These are phyloP conservation scores for Apiospora marii DNA, from an alignment of 2,329 filamentous ascomycete species.

Conservation along the genomic window DNA sequence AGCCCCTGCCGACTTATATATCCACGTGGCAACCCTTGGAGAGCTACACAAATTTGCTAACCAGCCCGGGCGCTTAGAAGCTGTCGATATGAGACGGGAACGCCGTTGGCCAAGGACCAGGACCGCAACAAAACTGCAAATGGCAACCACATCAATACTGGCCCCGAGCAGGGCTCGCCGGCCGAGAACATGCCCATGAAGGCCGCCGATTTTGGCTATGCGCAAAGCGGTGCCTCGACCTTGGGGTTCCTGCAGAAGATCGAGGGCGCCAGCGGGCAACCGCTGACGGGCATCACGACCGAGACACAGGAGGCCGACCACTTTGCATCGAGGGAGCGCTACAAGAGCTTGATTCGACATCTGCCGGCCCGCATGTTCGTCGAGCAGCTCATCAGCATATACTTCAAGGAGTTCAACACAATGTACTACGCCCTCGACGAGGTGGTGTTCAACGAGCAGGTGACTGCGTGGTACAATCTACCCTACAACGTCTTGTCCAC, in stretches of 20 bases:
- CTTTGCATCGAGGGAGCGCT: slow-evolving; percentile 60
- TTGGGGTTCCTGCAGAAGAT: slow-evolving; percentile 64
- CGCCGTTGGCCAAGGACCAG: slow-evolving; percentile 51
- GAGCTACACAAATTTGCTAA: background rate
- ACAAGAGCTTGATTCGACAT: slow-evolving; percentile 65
- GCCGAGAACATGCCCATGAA: slow-evolving; percentile 50
- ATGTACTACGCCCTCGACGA: slow-evolving; percentile 65
- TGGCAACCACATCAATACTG: slow-evolving; percentile 20
- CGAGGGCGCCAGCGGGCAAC: slow-evolving; percentile 51
- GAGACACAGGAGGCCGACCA: slow-evolving; percentile 44
- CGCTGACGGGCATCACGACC: slow-evolving; percentile 43
- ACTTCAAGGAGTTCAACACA: slow-evolving; percentile 66
- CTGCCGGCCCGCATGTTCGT: slow-evolving; percentile 62
- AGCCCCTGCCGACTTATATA: background rate
- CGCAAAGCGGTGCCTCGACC: slow-evolving; percentile 53
- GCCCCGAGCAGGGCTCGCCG: slow-evolving; percentile 3
- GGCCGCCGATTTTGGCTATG: slow-evolving; percentile 61
- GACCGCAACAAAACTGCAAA: slow-evolving; percentile 28
- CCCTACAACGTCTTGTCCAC: slow-evolving; percentile 60
- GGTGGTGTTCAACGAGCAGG: slow-evolving; percentile 57
- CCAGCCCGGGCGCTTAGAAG: slow-evolving; percentile 32
- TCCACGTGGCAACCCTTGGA: background rate
- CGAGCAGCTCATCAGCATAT: slow-evolving; percentile 62
- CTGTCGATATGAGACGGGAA: slow-evolving; percentile 65
- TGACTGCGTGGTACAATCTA: slow-evolving; percentile 62